Base-by-base conservation (phyloP, 2,329 filamentous ascomycete genomes). In the Aspergillus nomiae region DNA sequence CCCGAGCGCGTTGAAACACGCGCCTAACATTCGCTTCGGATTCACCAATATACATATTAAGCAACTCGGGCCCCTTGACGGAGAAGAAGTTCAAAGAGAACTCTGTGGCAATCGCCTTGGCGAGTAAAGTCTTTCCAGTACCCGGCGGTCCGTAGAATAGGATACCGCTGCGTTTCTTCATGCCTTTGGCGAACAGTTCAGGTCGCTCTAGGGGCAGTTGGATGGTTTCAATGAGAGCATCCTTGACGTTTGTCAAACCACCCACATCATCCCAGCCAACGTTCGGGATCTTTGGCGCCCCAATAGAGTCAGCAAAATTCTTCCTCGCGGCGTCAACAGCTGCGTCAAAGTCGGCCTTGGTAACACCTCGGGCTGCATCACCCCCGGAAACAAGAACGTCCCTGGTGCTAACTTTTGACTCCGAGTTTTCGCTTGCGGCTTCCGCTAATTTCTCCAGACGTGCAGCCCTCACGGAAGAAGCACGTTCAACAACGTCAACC, bases 31-130 rank as follows among this genome's bases (percentile, higher is more conserved):
- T 99, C 85, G 92, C 97, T 84, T 99, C 96, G 60, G 95, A 99
- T 84, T 99, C 95, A 89, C 95, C 95, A 77, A 99, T 98, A 92
- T 95, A 99, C 95, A 99, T 99, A 79, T 94, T 97, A 71, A 99
- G 89, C 75, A 99, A 86, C 80, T 99, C 95, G 46, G 95, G 96
- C 63, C 95, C 95, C 87, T 99, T 99, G 81, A 99, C 91, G 32
- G 95, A 99, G 80, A 99, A 98, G 84, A 99, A 99, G 84, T 99
- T 99, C 85, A 95, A 92, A 63, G 95, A 92, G 78, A 94, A 98
- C 83, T 99, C 95, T 81, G 98, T 99, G 79, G 95, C 95, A 72
- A 99, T 96, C 73, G 95, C 95, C 86, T 99, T 99, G 76, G 95
- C 95, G 82, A 99, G 91, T 81, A 99, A 87, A 58, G 95, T 99